Evolutionary conservation across 1,284 basidiomycete genomes (phyloP), one percentile per base, ranked within the genome.

Genomic region (Rhodotorula sp.): DNA sequence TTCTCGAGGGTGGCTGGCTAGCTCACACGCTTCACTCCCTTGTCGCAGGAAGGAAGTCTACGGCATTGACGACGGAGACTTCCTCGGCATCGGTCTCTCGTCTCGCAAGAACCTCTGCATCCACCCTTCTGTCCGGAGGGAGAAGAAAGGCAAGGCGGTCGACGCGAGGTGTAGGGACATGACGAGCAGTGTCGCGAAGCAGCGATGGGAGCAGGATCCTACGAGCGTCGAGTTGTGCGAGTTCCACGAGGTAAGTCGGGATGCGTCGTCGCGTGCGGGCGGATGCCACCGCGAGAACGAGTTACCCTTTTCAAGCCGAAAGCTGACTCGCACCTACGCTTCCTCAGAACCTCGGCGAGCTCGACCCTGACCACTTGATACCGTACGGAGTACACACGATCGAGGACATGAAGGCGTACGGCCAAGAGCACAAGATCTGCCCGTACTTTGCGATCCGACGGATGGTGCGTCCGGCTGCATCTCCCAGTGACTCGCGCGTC

Each of bases 81-180:
- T 96, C 78, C 88, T 90, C 59, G 96, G 94, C 0, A 82, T 99
- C 51, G 96, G 96, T 0, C 82, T 99, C 67, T 97, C 94, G 29
- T 94, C 92, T 82, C 86, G 96, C 67, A 96, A 97, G 83, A 99
- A 99, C 79, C 82, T 99, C 57, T 99, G 96, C 80, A 87, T 99
- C 68, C 91, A 99, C 79, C 94, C 96, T 0, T 90, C 93, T 79
- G 95, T 95, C 72, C 76, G 86, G 90, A 53, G 91, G 79, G 95
- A 99, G 84, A 97, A 98, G 84, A 98, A 98, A 80, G 96, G 96
- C 19, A 94, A 92, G 77, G 88, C 96, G 0, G 94, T 99, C 52
- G 96, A 99, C 83, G 95, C 95, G 29, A 85, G 92, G 68, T 99
- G 96, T 84, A 85, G 96, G 67, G 96, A 99, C 80, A 84, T 99